Percentiles rank a stretch among this genome's conserved stretches.
phyloP scores from a whole-genome alignment of 768 basidiomycete species.

The Boletus reticuloceps region DNA sequence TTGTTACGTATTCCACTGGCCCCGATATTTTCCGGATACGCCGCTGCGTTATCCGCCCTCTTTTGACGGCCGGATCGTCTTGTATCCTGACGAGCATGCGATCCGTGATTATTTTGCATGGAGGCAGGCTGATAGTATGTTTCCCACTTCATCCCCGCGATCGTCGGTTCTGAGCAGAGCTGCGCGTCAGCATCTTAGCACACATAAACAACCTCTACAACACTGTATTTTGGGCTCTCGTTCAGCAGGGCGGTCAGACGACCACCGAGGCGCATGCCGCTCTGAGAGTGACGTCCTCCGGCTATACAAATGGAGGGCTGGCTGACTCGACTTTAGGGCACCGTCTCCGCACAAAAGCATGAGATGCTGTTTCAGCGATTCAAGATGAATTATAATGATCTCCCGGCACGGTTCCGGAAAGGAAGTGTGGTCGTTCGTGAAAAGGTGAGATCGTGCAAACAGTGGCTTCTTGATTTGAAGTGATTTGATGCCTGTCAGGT shows the following conservation, averaged over 20 bases:
- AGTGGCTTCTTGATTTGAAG: background rate
- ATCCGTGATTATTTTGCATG: constrained; percentile 93
- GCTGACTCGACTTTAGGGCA: constrained; percentile 57
- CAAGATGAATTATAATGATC: constrained; percentile 81
- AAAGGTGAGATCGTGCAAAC: constrained; percentile 35
- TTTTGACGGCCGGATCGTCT: constrained; percentile 86
- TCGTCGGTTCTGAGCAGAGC: constrained; percentile 10
- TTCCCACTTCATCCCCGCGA: background rate
- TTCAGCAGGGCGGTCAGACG: constrained; percentile 76
- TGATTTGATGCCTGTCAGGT: constrained; percentile 1
- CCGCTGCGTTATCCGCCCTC: constrained; percentile 81
- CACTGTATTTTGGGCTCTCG: constrained; percentile 91
- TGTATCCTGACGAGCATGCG: constrained; percentile 72
- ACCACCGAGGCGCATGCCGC: constrained; percentile 79
- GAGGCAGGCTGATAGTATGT: constrained; percentile 93
- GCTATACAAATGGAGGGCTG: background rate
- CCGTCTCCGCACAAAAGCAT: constrained; percentile 84
- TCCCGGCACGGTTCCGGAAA: constrained; percentile 73
- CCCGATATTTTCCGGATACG: constrained; percentile 68
- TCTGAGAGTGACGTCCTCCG: constrained; percentile 52
- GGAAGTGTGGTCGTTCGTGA: constrained; percentile 81
- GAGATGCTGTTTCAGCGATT: constrained; percentile 86
- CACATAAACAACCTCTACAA: constrained; percentile 99
- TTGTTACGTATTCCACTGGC: constrained; percentile 86
- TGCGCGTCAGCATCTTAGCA: constrained; percentile 47